Evolutionary conservation across 1,139 yeast species (phyloP).

Genomic region (Lodderomyces elongisporus): DNA sequence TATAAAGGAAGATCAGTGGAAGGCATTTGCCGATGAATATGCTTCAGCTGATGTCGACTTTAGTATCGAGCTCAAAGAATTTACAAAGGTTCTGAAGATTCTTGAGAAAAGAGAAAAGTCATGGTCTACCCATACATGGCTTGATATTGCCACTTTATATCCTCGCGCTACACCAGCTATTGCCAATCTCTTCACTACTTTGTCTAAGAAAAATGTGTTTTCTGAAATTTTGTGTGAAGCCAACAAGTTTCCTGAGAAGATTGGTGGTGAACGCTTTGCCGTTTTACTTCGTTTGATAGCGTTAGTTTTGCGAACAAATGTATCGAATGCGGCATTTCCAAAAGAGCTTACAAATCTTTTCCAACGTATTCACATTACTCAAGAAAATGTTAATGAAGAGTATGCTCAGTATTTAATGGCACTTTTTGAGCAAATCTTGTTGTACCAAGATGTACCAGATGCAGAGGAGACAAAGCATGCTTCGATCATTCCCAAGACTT

Average conservation of each 20-base stretch:
- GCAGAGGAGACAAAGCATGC: constrained; percentile 16
- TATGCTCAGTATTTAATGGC: constrained; percentile 51
- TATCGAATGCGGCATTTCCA: constrained; percentile 12
- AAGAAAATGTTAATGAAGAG: constrained; percentile 27
- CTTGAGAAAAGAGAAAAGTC: constrained; percentile 24
- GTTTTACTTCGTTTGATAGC: constrained; percentile 11
- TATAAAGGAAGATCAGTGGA: constrained; percentile 22
- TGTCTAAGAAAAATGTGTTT: constrained; percentile 1
- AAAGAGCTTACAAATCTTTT: constrained; percentile 35
- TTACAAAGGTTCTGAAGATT: constrained; percentile 13
- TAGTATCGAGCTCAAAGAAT: constrained; percentile 12
- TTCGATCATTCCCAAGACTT: too few species aligned
- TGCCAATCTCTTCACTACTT: constrained; percentile 38
- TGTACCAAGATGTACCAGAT: constrained; percentile 40
- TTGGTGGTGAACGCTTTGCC: constrained; percentile 5
- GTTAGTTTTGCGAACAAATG: constrained; percentile 20
- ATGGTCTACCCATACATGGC: constrained; percentile 41
- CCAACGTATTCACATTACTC: constrained; percentile 8
- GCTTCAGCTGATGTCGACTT: constrained; percentile 15
- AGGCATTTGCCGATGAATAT: constrained; percentile 10
- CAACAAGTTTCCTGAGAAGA: neutral
- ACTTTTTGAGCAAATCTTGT: constrained; percentile 45
- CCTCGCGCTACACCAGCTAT: constrained; percentile 48
- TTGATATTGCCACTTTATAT: constrained; percentile 44
- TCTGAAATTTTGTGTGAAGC: constrained; percentile 3